Base-by-base conservation (phyloP, 257 asterid genomes). In the Salvia hispanica region DNA sequence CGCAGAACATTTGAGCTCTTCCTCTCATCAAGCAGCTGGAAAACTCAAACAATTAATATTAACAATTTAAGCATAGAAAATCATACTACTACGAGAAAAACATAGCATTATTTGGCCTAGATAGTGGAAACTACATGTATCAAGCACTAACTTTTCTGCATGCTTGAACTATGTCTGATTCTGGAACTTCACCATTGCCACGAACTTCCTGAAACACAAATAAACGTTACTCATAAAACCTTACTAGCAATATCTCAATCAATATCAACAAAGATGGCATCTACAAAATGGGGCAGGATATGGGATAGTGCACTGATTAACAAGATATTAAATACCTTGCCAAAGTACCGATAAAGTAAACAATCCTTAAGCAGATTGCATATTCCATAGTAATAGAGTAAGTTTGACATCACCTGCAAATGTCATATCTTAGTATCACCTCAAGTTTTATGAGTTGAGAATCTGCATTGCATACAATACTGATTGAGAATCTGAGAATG, bases 151-250 rank as follows among this genome's bases (percentile, higher is more conserved):
- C 97, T 72, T 95, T 86, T 85, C 96, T 79, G 83, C 98, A 91
- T 42, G 96, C 88, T 80, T 91, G 88, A 78, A 84, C 98, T 54
- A 91, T 89, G 73, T 89, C 98, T 34, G 95, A 86, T 76, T 91
- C 98, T 54, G 85, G 85, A 69, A 81, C 73, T 11, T 91, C 98
- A 0, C 63, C 75, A 51, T 74, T 72, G 57, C 95, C 98, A 63
- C 96, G 94, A 59, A 87, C 82, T 74, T 89, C 98, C 96, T 91
- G 83, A 72, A 79, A 72, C 50, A 62, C 44, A 11, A 74, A 69
- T 64, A 66, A 46, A 16, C 52, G 11, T 21, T 21, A n/a, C 14
- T 43, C 25, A 11, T 42, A 11, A 21, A 3, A 42, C 11, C 6
- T 21, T 21, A 21, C 18, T 5, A 42, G 37, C 18, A 61, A 42